Evolutionary conservation across 306 rosid genomes (phyloP), one percentile per base, ranked within the genome.

Genomic region (Rubus parviflorus): DNA sequence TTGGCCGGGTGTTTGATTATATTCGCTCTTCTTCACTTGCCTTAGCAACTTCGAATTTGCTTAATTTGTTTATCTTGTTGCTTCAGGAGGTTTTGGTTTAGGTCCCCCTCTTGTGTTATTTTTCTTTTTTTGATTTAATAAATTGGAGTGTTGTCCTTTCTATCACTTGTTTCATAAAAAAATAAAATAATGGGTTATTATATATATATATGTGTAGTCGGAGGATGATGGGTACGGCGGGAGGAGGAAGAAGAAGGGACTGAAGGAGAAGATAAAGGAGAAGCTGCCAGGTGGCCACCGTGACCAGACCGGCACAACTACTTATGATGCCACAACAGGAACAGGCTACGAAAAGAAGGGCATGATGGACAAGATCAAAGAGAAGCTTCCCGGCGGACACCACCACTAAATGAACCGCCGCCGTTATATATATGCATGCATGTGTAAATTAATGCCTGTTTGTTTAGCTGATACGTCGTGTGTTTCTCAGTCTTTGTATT

Each of bases 301-400:
- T 45, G 48, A 45, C 48, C 48, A 45, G 11, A 45, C 12, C 12
- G 48, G 48, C 48, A 8, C 48, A 45, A 30, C 35, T 30, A 30
- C 35, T 30, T 30, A 38, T 14, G 67, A 38, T 8, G 62, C 12
- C 12, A 45, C 62, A 56, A 35, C 67, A 13, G 7, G 48, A 56
- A 35, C 67, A 13, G 15, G 48, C 13, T 79, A 54, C 1, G 76
- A 83, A 69, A 86, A 83, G 79, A 83, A 81, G 48, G 89, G 89
- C 8, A 51, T 81, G 15, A 77, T 80, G 80, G 88, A 82, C 51
- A 81, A 80, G 81, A 79, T 88, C 81, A 88, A 81, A 69, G 91
- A 85, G 65, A 81, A 85, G 80, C 72, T 88, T 20, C 86, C 84
- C 12, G 81, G 79, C 2, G 35, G 2, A 30, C 35, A 30, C 43